These are phyloP conservation scores for Eucalyptus pumila DNA, from an alignment of 345 rosid species.

Conservation along the genomic window DNA sequence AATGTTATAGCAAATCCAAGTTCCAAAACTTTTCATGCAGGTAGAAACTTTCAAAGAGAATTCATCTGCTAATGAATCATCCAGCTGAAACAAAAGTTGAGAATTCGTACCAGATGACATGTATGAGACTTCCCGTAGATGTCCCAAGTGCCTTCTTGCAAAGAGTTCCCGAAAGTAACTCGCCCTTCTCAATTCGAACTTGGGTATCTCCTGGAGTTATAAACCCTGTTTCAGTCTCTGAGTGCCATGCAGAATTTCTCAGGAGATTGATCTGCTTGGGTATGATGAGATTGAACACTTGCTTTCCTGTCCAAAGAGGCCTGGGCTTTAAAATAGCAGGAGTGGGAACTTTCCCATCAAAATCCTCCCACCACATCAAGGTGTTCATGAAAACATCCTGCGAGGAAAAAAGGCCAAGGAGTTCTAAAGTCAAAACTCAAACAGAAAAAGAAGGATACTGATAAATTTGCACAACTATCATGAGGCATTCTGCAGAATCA, in stretches of 20 bases:
- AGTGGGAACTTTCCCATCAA: constrained; percentile 95
- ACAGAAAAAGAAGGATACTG: not conserved
- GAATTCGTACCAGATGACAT: constrained; percentile 73
- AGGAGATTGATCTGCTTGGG: constrained; percentile 95
- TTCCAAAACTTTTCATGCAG: not conserved
- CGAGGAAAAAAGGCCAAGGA: not conserved
- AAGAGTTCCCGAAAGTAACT: constrained; percentile 82
- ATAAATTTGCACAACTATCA: not conserved
- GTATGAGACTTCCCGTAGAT: constrained; percentile 88
- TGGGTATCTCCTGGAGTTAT: constrained; percentile 91
- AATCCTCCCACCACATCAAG: constrained; percentile 99
- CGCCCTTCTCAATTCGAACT: constrained; percentile 91
- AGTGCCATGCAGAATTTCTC: constrained; percentile 88
- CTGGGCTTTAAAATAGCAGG: constrained; percentile 92
- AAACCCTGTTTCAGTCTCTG: constrained; percentile 65
- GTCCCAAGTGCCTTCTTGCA: constrained; percentile 97
- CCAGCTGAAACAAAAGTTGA: not conserved
- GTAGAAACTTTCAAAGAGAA: not conserved
- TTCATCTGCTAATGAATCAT: not conserved
- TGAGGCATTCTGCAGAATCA: constrained; percentile 1
- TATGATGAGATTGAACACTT: constrained; percentile 92
- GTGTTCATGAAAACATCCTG: constrained; percentile 98
- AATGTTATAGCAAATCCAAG: not conserved
- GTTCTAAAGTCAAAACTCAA: not conserved
- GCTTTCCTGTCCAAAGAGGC: constrained; percentile 99